Evolutionary conservation across 2,329 filamentous ascomycete species (phyloP).

Genomic region (Aspergillus oerlinghausenensis): DNA sequence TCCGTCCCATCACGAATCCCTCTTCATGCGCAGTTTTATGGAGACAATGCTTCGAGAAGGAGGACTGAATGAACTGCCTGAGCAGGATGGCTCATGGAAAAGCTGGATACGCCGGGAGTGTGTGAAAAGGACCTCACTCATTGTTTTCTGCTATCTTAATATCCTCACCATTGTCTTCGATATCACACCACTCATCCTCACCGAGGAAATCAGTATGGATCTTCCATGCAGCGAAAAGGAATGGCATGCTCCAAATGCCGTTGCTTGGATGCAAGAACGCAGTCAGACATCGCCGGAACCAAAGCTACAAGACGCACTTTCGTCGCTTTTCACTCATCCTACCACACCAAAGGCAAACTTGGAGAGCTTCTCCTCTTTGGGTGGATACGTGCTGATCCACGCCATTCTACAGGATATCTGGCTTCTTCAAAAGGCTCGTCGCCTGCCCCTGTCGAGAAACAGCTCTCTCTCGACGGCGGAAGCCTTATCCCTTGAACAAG

Average conservation of each 20-base stretch:
- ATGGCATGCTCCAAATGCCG: constrained; percentile 24
- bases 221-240: constrained; percentile 30
- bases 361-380: constrained; percentile 28
- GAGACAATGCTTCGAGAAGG: constrained; percentile 25
- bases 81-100: constrained; percentile 27
- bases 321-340: constrained; percentile 20
- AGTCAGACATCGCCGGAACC: constrained; percentile 20
- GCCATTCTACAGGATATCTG: constrained; percentile 32
- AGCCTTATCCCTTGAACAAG: constrained; percentile 26
- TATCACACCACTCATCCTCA: constrained; percentile 26
- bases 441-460: constrained; percentile 19
- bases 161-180: constrained; percentile 35
- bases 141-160: constrained; percentile 34
- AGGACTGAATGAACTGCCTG: constrained; percentile 26
- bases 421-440: constrained; percentile 30
- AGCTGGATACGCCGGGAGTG: constrained; percentile 29
- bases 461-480: constrained; percentile 21
- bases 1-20: constrained; percentile 25
- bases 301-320: constrained; percentile 25
- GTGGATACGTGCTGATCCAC: constrained; percentile 30
- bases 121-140: constrained; percentile 29
- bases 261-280: constrained; percentile 23
- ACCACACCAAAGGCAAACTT: constrained; percentile 8
- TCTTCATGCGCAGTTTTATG: constrained; percentile 27
- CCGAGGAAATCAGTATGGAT: constrained; percentile 28